Conservation (phyloP, 169 alveolate genomes). For the Plasmodium sp. region DNA sequence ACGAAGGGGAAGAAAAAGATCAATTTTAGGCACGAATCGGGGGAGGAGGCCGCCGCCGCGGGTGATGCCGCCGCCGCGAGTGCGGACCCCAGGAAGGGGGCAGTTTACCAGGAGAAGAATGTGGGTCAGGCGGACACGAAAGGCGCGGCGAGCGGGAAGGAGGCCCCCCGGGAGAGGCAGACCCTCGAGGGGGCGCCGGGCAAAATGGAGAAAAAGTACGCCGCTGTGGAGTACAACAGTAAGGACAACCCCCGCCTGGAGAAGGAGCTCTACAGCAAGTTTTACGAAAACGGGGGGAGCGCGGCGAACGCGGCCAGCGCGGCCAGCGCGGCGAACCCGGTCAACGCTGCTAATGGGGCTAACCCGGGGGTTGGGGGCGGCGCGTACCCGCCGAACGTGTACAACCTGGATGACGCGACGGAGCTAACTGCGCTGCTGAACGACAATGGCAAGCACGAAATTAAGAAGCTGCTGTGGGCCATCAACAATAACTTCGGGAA, state of each 20-base stretch:
- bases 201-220: not conserved
- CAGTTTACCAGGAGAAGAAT: not conserved
- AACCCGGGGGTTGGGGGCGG: not conserved
- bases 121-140: not conserved
- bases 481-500: conserved; percentile 81
- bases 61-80: too few species aligned
- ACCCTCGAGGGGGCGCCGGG: not conserved
- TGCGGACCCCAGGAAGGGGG: not conserved
- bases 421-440: conserved; percentile 79
- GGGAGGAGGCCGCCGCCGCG: not conserved
- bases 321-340: not conserved
- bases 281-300: conserved; percentile 22
- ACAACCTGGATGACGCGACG: conserved; percentile 83
- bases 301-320: not conserved
- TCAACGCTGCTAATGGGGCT: not conserved
- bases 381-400: conserved; percentile 64
- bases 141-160: not conserved
- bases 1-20: conserved; percentile 27
- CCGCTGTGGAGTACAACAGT: not conserved
- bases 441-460: conserved; percentile 79
- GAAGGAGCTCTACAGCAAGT: conserved; percentile 46
- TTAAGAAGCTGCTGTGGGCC: conserved; percentile 83
- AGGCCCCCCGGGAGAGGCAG: not conserved
- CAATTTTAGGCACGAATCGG: conserved; percentile 2
- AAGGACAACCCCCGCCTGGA: conserved; percentile 2